Conservation (phyloP, 1,284 basidiomycete species). For the Puccinia hordei region DNA sequence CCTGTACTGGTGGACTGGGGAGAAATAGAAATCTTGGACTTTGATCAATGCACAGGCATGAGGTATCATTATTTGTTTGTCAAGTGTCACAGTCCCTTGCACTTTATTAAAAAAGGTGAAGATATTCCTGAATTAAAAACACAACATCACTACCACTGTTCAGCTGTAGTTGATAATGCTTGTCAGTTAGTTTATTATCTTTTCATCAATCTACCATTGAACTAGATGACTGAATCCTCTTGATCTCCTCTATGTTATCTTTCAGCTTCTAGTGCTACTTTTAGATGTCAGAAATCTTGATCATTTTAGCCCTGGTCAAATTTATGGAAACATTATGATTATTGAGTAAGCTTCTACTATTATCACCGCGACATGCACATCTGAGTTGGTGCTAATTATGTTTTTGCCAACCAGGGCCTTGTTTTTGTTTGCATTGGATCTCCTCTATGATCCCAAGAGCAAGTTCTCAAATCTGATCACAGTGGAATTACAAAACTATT, state of each 20-base stretch:
- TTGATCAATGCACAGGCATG: slow-evolving; percentile 16
- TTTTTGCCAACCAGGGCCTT: slow-evolving; percentile 17
- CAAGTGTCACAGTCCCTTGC: slow-evolving; percentile 37
- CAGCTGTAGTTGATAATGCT: slow-evolving; percentile 41
- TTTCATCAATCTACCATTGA: not conserved
- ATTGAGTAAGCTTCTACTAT: slow-evolving; percentile 26
- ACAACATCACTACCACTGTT: slow-evolving; percentile 34
- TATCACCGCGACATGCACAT: not conserved
- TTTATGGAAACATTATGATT: slow-evolving; percentile 35
- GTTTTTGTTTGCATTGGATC: slow-evolving; percentile 48
- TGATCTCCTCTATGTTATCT: not conserved
- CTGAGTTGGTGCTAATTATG: not conserved
- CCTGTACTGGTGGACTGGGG: not conserved
- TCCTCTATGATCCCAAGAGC: slow-evolving; percentile 34
- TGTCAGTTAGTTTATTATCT: not conserved
- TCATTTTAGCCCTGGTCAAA: slow-evolving; percentile 38
- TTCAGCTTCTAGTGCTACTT: slow-evolving; percentile 26
- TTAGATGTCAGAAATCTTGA: slow-evolving; percentile 30
- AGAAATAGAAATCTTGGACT: not conserved
- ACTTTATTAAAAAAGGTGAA: slow-evolving; percentile 37
- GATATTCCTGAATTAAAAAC: slow-evolving; percentile 19
- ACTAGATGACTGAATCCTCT: not conserved
- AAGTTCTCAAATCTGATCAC: slow-evolving; percentile 36
- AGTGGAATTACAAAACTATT: slow-evolving; percentile 37
- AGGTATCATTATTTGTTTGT: slow-evolving; percentile 48